Evolutionary conservation across 2,329 filamentous ascomycete genomes (phyloP), one percentile per base, ranked within the genome.

Genomic region (Macrophomina phaseolina): DNA sequence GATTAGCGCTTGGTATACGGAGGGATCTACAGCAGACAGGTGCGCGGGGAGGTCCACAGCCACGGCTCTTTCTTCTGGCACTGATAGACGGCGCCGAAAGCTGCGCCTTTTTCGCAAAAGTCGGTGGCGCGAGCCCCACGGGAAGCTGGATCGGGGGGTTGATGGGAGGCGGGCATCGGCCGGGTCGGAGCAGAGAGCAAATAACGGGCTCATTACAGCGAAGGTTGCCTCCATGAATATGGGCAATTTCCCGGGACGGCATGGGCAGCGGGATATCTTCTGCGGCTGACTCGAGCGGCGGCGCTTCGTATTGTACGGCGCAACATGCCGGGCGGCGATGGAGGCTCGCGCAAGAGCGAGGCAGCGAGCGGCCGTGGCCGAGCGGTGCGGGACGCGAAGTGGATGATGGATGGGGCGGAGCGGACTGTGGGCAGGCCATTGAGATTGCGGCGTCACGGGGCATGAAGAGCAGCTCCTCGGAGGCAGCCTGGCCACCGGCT

Each of bases 381-480:
- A 32, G 23, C 7, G 38, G 38, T 9, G 36, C 11, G 53, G 7
- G 53, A n/a, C 46, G 40, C 23, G 36, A 58, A 36, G 16, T 4
- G 53, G 4, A 6, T 11, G 36, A 11, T 16, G 18, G 52, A 28
- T 36, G 52, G 11, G 23, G 36, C 55, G 55, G 55, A 42, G 55
- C 55, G 55, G 55, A 58, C 36, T n/a, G 1, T 38, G 6, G 7
- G 53, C 53, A 56, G 36, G 51, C n/a, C 9, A 28, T 32, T 34
- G 23, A 49, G 58, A 62, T 62, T 62, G 58, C 58, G 58, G 51
- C 58, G 58, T 62, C 58, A 62, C 58, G 42, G 42, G 8, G 40
- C 32, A 32, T 46, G 36, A 34, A 18, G 14, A 30, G 18, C 38
- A 28, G 6, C 28, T 6, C 6, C 56, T 12, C 28, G 55, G 16